Conservation (phyloP, 2,329 filamentous ascomycete species). For the Tricladium varicosporioides region DNA sequence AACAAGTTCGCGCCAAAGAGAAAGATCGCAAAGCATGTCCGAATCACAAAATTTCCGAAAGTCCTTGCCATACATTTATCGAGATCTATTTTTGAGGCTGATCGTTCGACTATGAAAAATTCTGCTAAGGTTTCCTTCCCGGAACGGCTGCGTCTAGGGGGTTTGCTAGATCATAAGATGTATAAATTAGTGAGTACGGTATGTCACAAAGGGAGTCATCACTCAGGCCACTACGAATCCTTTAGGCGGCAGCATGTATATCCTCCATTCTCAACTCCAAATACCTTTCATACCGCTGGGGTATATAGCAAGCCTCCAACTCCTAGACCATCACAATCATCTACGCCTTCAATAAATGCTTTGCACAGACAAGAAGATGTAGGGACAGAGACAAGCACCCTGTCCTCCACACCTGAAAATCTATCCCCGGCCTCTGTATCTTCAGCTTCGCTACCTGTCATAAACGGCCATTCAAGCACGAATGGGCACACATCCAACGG, state of each 20-base stretch:
- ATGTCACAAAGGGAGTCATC: slow-evolving; percentile 92
- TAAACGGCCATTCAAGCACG: slow-evolving; percentile 19
- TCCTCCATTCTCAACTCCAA: slow-evolving; percentile 78
- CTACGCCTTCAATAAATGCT: slow-evolving; percentile 36
- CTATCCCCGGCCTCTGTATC: slow-evolving; percentile 29
- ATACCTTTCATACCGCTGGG: slow-evolving; percentile 72
- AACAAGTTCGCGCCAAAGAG: slow-evolving; percentile 73
- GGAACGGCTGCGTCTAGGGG: slow-evolving; percentile 78
- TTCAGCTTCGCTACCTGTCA: slow-evolving; percentile 25
- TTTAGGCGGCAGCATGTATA: slow-evolving; percentile 83
- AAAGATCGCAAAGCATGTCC: slow-evolving; percentile 82
- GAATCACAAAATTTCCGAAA: slow-evolving; percentile 84
- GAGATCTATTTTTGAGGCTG: slow-evolving; percentile 83
- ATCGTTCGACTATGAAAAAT: slow-evolving; percentile 82
- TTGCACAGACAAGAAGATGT: slow-evolving; percentile 30
- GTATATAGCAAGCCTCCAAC: slow-evolving; percentile 50
- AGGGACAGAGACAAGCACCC: slow-evolving; percentile 22
- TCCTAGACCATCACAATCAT: slow-evolving; percentile 25
- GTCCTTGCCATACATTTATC: slow-evolving; percentile 90
- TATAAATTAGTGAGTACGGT: slow-evolving; percentile 87
- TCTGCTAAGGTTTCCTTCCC: slow-evolving; percentile 91
- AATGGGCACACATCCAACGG: slow-evolving; percentile 8
- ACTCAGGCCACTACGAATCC: slow-evolving; percentile 96
- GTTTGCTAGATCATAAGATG: slow-evolving; percentile 71
- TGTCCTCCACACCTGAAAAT: slow-evolving; percentile 29